phyloP scores from a whole-genome alignment of 1,284 basidiomycete genomes.

The Pisolithus thermaeus region DNA sequence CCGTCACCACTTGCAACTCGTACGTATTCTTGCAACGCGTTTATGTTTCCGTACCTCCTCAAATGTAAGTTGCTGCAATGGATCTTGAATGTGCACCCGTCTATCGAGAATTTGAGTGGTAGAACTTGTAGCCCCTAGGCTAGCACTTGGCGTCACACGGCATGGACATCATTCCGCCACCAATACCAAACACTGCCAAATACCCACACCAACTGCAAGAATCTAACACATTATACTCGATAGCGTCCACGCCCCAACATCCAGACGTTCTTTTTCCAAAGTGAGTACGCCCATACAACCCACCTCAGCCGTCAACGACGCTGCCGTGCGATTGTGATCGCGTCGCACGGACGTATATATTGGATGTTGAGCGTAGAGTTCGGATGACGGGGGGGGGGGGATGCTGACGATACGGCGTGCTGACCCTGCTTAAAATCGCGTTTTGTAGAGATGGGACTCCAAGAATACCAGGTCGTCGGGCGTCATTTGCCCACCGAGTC shows the following conservation, averaged over 20 bases:
- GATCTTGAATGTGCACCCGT: too few species aligned
- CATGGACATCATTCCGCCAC: too few species aligned
- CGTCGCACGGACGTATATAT: slow-evolving; percentile 4
- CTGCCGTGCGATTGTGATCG: neutral
- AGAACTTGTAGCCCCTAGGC: too few species aligned
- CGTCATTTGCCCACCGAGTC: slow-evolving; percentile 94
- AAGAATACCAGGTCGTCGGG: slow-evolving; percentile 96
- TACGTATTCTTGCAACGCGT: too few species aligned
- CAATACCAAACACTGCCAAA: slow-evolving; percentile 25
- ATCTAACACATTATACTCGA: slow-evolving; percentile 11
- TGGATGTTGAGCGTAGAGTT: slow-evolving; percentile 18
- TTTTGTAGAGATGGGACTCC: slow-evolving; percentile 20
- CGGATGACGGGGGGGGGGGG: too few species aligned
- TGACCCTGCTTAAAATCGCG: slow-evolving; percentile 7
- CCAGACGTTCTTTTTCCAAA: slow-evolving; percentile 15
- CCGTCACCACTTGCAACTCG: too few species aligned
- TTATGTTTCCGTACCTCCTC: too few species aligned
- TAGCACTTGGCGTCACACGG: too few species aligned
- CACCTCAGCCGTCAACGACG: neutral
- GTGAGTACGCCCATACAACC: slow-evolving; percentile 13
- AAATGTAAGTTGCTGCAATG: too few species aligned
- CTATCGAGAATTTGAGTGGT: too few species aligned
- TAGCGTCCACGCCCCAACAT: slow-evolving; percentile 21
- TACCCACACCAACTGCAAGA: slow-evolving; percentile 7
- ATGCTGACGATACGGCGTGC: slow-evolving; percentile 17